phyloP scores from a whole-genome alignment of 2,329 filamentous ascomycete genomes.

The Scedosporium apiospermum region DNA sequence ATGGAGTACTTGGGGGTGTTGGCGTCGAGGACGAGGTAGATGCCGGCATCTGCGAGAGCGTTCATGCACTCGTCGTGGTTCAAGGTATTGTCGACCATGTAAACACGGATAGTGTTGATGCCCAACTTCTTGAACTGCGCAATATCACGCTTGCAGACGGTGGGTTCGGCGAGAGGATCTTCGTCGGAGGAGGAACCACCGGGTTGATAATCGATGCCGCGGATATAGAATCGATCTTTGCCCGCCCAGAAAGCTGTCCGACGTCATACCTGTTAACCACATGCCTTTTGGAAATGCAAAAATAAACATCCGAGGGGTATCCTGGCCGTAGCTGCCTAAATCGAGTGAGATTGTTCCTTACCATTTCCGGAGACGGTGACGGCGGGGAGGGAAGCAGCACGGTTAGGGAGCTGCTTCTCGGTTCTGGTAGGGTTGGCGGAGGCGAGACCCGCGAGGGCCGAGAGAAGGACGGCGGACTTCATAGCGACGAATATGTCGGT shows the following conservation, averaged over 20 bases:
- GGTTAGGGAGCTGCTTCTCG: conserved; percentile 35
- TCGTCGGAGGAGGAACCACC: conserved; percentile 42
- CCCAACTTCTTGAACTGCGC: conserved; percentile 74
- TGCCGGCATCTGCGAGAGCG: conserved; percentile 68
- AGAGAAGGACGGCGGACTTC: conserved; percentile 37
- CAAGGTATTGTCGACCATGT: conserved; percentile 79
- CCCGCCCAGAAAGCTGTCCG: conserved; percentile 44
- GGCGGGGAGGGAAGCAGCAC: conserved; percentile 38
- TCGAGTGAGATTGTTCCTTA: conserved; percentile 19
- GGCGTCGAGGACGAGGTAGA: conserved; percentile 87
- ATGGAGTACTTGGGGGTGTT: conserved; percentile 85
- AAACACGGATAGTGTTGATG: conserved; percentile 86
- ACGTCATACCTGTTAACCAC: neutral
- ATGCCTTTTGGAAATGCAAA: neutral
- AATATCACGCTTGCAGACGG: conserved; percentile 70
- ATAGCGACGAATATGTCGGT: conserved; percentile 13
- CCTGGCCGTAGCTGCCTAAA: too few relatives aligned
- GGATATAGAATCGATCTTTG: conserved; percentile 46
- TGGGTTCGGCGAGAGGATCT: conserved; percentile 70
- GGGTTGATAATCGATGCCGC: conserved; percentile 55
- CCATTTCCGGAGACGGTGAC: conserved; percentile 49
- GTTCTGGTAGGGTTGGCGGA: conserved; percentile 41
- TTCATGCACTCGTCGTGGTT: conserved; percentile 82
- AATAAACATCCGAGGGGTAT: too few relatives aligned
- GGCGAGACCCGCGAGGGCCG: conserved; percentile 36